Base-by-base conservation (phyloP, 2,329 filamentous ascomycete genomes). In the Microcera coccophila region DNA sequence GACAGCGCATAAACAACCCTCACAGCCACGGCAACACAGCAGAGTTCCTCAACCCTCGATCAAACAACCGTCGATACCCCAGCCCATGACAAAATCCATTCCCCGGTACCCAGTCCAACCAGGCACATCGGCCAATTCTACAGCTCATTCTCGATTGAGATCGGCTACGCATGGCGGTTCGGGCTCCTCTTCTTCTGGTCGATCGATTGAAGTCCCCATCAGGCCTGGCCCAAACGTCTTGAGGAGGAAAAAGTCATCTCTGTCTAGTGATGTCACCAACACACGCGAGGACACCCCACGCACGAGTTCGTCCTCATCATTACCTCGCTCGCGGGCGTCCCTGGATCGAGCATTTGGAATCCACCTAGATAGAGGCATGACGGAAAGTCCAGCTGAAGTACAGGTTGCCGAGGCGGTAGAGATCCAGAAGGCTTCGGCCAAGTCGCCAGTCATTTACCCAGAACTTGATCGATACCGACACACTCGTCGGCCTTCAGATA, bases 401-500 rank as follows among this genome's bases (percentile, higher is more conserved):
- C 65, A 64, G 31, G 45, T 64, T 9, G 64, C 67, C 8, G 71
- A 73, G 29, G 60, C 60, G n/a, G 47, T 68, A 17, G 73, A 76
- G 31, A 52, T 67, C 17, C 33, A 19, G 24, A 61, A 64, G 24
- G 67, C 62, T 32, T 57, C 64, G 18, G 57, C 62, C 5, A 71
- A 71, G 17, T 62, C 70, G 5, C 67, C 73, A 29, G 70, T 68
- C 11, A 72, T 78, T 41, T 79, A 78, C 49, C 80, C 80, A 2
- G 80, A 84, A 51, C 62, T 84, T 15, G 80, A 84, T 58, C 72
- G 80, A 22, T 84, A 84, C 55, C 70, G 77, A 49, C 66, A 73
- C 41, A 59, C 72, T 38, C 63, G 68, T 38, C 65, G 66, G 4
- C 68, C 67, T 1, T 56, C 59, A 11, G 54, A 58, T n/a, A 57